These are phyloP conservation scores for Chenopodium berlandieri DNA, from an alignment of 148 eudicot genomes.

Conservation along the genomic window DNA sequence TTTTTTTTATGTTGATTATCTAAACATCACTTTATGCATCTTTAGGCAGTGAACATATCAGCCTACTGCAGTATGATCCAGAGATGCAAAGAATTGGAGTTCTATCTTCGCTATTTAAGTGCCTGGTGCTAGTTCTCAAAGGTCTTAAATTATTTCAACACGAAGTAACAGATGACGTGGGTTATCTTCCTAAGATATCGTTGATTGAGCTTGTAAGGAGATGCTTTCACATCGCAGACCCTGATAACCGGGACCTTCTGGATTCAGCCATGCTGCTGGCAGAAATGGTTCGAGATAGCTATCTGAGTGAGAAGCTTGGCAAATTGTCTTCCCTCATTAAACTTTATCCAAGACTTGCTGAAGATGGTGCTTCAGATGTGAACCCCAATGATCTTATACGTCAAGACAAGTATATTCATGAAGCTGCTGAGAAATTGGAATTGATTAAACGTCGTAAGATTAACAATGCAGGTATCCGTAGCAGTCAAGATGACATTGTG, in stretches of 20 bases:
- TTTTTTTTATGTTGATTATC: constrained; percentile 2
- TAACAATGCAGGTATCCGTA: constrained; percentile 24
- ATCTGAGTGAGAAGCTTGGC: constrained; percentile 44
- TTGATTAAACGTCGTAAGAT: constrained; percentile 32
- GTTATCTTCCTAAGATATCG: constrained; percentile 39
- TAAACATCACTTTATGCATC: constrained; percentile 18
- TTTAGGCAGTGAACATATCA: constrained; percentile 39
- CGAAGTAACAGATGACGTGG: constrained; percentile 25
- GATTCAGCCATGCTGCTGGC: constrained; percentile 57
- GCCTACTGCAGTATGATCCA: constrained; percentile 31
- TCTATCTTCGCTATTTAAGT: constrained; percentile 54
- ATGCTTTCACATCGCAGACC: constrained; percentile 52
- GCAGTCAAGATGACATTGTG: constrained; percentile 15
- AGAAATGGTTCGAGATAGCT: constrained; percentile 40
- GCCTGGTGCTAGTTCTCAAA: constrained; percentile 53
- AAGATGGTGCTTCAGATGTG: constrained; percentile 15
- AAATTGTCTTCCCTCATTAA: constrained; percentile 45
- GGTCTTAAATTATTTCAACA: constrained; percentile 30
- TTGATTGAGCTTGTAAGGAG: constrained; percentile 47
- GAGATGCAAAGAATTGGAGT: constrained; percentile 35
- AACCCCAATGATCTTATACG: constrained; percentile 28
- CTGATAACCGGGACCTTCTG: constrained; percentile 54
- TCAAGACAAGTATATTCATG: constrained; percentile 41
- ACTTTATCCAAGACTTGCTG: constrained; percentile 18
- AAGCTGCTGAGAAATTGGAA: constrained; percentile 55